These are phyloP conservation scores for Pulicaria dysenterica DNA, from an alignment of 129 eudicot species.

Conservation along the genomic window DNA sequence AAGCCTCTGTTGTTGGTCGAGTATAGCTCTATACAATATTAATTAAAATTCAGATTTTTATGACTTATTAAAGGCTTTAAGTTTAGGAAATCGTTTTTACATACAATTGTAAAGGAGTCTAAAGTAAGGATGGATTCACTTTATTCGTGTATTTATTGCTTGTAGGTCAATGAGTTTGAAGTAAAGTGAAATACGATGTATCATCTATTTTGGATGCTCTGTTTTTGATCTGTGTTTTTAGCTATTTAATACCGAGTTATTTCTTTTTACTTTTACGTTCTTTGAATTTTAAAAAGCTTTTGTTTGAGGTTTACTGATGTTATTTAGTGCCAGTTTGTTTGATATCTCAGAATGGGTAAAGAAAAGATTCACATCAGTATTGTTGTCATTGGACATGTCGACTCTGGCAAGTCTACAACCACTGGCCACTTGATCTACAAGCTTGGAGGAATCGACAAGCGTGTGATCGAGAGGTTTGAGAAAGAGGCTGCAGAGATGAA, in stretches of 20 bases:
- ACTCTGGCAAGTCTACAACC: slow-evolving; percentile 33
- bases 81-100: too few relatives aligned
- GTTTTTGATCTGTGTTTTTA: background rate
- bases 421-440: slow-evolving; percentile 30
- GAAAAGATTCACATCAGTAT: slow-evolving; percentile 33
- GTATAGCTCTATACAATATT: too few relatives aligned
- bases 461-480: slow-evolving; percentile 32
- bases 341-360: slow-evolving; percentile 19
- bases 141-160: too few relatives aligned
- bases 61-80: too few relatives aligned
- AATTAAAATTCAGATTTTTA: too few relatives aligned
- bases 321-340: background rate
- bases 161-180: too few relatives aligned
- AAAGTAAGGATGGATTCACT: too few relatives aligned
- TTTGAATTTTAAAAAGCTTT: background rate
- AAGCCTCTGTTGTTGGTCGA: too few relatives aligned
- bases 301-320: background rate
- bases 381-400: slow-evolving; percentile 35
- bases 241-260: background rate
- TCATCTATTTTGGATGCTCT: background rate
- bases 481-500: slow-evolving; percentile 35
- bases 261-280: background rate
- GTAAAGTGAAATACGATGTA: too few relatives aligned
- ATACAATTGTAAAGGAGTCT: too few relatives aligned
- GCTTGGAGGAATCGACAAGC: slow-evolving; percentile 31